These are phyloP conservation scores for Trichosporon ovoides DNA, from an alignment of 1,284 basidiomycete genomes.

Conservation along the genomic window DNA sequence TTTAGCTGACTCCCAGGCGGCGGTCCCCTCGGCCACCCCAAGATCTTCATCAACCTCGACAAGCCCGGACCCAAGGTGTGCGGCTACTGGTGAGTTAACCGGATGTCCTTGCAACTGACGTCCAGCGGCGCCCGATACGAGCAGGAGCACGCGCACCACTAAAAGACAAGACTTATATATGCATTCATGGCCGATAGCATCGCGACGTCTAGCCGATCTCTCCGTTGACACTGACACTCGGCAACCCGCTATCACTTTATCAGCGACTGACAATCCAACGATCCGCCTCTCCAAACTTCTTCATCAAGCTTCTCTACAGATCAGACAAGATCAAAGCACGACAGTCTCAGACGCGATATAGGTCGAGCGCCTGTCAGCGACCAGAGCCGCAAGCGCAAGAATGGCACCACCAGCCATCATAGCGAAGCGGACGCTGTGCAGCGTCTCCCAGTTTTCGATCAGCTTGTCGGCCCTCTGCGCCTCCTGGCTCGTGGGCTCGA, in stretches of 20 bases:
- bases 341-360: not conserved
- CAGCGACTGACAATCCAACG: too few relatives aligned
- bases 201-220: too few relatives aligned
- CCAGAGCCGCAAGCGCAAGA: conserved; percentile 11
- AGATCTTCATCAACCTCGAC: conserved; percentile 89
- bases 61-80: conserved; percentile 64
- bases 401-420: conserved; percentile 9
- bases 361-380: not conserved
- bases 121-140: conserved; percentile 75
- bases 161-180: conserved; percentile 19
- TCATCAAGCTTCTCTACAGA: too few relatives aligned
- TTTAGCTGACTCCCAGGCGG: conserved; percentile 60
- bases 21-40: conserved; percentile 94
- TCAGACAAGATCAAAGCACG: not conserved
- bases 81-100: conserved; percentile 66
- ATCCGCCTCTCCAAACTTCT: too few relatives aligned
- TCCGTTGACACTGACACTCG: too few relatives aligned
- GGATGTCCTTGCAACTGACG: conserved; percentile 10
- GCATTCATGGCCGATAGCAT: conserved; percentile 12
- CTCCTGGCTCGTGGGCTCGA: not conserved
- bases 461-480: conserved; percentile 16
- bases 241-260: too few relatives aligned
- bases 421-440: conserved; percentile 20
- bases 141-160: conserved; percentile 57
- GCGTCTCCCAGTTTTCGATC: conserved; percentile 20